Evolutionary conservation across 1,139 yeast species (phyloP).

Genomic region (Nakaseomyces bracarensis): DNA sequence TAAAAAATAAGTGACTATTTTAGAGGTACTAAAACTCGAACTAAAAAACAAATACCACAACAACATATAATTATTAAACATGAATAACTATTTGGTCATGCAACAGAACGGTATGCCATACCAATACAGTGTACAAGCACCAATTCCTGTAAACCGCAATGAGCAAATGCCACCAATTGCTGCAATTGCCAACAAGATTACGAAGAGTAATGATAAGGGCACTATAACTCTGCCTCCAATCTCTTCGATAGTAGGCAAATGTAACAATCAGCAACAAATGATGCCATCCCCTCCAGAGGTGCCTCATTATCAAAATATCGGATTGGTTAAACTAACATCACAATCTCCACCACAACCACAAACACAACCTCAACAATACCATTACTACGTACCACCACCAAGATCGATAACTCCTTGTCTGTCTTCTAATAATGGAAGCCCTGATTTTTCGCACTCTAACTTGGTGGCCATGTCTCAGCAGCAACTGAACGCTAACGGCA

Average conservation of each 20-base stretch:
- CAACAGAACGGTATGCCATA: background rate
- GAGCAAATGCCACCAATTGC: constrained; percentile 2
- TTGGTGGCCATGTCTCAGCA: background rate
- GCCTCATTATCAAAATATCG: background rate
- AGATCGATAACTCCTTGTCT: constrained; percentile 3
- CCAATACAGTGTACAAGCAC: background rate
- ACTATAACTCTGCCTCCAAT: constrained; percentile 4
- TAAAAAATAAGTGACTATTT: too few species aligned
- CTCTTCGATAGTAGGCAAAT: constrained; percentile 4
- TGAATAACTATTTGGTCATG: constrained; percentile 6
- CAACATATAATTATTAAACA: background rate
- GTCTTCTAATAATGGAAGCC: constrained; percentile 3
- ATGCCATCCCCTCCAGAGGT: background rate
- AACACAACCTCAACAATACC: constrained; percentile 1
- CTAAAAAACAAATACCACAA: background rate
- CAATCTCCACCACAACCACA: background rate
- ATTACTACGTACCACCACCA: constrained; percentile 6
- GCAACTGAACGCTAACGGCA: constrained; percentile 1
- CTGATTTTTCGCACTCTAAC: constrained; percentile 2
- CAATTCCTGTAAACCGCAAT: constrained; percentile 5
- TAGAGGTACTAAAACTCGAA: background rate
- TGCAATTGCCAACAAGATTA: background rate
- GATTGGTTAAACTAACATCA: background rate
- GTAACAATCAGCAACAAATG: background rate
- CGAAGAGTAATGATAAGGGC: background rate